Conservation (phyloP, 2,329 filamentous ascomycete genomes). For the Claviceps arundinis region DNA sequence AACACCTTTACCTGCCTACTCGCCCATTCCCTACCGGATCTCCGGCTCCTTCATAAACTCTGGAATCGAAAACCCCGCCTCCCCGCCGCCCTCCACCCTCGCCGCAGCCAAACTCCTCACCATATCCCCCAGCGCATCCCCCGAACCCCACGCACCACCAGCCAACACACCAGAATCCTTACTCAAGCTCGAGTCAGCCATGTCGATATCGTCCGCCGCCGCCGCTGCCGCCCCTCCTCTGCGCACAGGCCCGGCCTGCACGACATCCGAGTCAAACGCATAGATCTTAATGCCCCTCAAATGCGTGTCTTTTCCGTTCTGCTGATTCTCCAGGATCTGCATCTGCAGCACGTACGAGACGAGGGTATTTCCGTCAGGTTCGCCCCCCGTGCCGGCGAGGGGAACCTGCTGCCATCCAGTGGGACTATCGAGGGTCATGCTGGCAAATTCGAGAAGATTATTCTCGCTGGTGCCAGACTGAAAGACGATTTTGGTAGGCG, state of each 20-base stretch:
- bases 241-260: constrained; percentile 21
- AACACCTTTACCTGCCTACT: too few species aligned
- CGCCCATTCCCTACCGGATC: constrained; percentile 17
- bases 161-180: constrained; percentile 5
- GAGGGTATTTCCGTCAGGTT: constrained; percentile 57
- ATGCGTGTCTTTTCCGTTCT: constrained; percentile 99
- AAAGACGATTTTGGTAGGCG: constrained; percentile 83
- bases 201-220: constrained; percentile 15
- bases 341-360: constrained; percentile 85
- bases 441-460: constrained; percentile 77
- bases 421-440: constrained; percentile 65
- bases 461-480: constrained; percentile 83
- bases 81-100: constrained; percentile 20
- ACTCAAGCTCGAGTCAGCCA: constrained; percentile 10
- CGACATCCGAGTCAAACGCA: constrained; percentile 38
- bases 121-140: constrained; percentile 15
- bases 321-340: constrained; percentile 87
- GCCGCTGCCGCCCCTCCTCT: constrained; percentile 5
- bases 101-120: constrained; percentile 15
- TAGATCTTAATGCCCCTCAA: constrained; percentile 85
- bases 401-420: constrained; percentile 86
- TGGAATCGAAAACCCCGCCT: constrained; percentile 22
- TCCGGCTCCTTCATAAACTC: constrained; percentile 31
- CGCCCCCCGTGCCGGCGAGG: constrained; percentile 38
- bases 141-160: constrained; percentile 2